These are phyloP conservation scores for Mycena rebaudengoi DNA, from an alignment of 768 basidiomycete genomes.

Conservation along the genomic window DNA sequence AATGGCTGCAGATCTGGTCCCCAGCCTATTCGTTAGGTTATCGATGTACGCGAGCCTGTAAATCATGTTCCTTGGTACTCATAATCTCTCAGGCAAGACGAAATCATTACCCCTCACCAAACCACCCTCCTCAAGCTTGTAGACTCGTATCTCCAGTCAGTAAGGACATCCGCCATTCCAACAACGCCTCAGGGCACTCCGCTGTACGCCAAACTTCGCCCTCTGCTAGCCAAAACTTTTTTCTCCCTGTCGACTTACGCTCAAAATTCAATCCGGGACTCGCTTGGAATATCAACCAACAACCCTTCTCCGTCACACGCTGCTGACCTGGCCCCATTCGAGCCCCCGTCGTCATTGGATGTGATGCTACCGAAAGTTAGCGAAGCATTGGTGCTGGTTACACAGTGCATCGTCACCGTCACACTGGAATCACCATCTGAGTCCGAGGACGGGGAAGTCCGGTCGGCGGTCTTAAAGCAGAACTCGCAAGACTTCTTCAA, in stretches of 20 bases:
- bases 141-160: constrained; percentile 82
- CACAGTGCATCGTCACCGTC: constrained; percentile 77
- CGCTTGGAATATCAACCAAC: constrained; percentile 42
- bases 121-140: constrained; percentile 88
- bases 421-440: constrained; percentile 65
- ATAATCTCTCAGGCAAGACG: constrained; percentile 57
- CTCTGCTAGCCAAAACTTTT: constrained; percentile 70
- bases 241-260: constrained; percentile 69
- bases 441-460: constrained; percentile 36
- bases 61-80: constrained; percentile 10
- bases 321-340: constrained; percentile 4
- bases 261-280: constrained; percentile 57
- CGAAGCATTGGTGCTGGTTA: constrained; percentile 81
- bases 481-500: constrained; percentile 54
- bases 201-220: constrained; percentile 54
- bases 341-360: constrained; percentile 50
- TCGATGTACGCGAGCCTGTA: constrained; percentile 58
- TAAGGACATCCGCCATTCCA: constrained; percentile 38
- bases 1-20: constrained; percentile 66
- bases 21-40: constrained; percentile 68
- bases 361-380: constrained; percentile 79
- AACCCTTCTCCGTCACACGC: constrained; percentile 17
- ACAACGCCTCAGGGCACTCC: constrained; percentile 39
- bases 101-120: constrained; percentile 85
- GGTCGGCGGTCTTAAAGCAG: constrained; percentile 28